Conservation (phyloP, 192 early-diverging fungal genomes). For the Coemansia biformis region DNA sequence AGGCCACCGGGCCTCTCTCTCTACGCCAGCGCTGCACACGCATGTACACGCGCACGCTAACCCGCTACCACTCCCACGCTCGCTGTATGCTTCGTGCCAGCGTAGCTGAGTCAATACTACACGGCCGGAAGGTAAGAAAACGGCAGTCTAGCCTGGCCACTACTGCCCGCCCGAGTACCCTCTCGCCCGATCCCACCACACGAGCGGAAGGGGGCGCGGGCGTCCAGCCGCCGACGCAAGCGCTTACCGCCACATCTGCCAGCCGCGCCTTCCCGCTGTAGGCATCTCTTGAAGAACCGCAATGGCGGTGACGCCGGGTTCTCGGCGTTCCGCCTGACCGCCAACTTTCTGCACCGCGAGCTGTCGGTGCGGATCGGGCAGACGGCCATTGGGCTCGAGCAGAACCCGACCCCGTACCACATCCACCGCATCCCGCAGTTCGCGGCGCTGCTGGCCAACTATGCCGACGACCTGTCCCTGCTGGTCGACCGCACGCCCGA, state of each 20-base stretch:
- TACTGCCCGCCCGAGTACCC: too few species aligned
- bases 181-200: too few species aligned
- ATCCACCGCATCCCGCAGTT: constrained; percentile 46
- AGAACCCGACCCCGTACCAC: constrained; percentile 42
- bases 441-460: constrained; percentile 48
- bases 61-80: too few species aligned
- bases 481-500: constrained; percentile 26
- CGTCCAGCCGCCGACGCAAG: too few species aligned
- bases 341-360: constrained; percentile 54
- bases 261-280: too few species aligned
- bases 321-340: constrained; percentile 45
- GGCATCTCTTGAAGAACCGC: constrained; percentile 42
- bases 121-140: constrained; percentile 34
- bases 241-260: too few species aligned
- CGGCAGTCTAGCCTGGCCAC: too few species aligned
- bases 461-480: constrained; percentile 51
- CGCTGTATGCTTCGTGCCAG: too few species aligned
- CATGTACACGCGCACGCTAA: too few species aligned
- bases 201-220: too few species aligned
- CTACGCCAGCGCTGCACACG: too few species aligned
- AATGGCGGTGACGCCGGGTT: constrained; percentile 37
- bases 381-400: constrained; percentile 48
- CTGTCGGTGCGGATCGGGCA: constrained; percentile 57
- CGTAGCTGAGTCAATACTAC: constrained; percentile 47
- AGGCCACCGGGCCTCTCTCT: too few species aligned